phyloP scores from a whole-genome alignment of 768 basidiomycete genomes.

The Coprinopsis sp. region DNA sequence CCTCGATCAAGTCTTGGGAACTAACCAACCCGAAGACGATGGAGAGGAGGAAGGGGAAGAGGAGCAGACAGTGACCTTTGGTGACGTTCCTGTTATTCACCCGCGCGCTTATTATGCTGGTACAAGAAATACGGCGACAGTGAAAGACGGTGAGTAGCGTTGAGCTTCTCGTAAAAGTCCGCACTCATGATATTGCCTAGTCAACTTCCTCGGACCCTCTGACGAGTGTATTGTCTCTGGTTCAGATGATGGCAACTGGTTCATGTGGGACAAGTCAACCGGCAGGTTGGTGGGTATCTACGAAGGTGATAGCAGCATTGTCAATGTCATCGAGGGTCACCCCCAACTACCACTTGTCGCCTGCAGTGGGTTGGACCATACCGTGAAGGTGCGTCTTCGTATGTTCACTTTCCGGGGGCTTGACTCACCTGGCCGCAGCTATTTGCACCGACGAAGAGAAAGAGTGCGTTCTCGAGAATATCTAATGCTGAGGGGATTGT shows the following conservation, averaged over 20 bases:
- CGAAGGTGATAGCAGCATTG: slow-evolving; percentile 77
- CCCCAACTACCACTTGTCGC: slow-evolving; percentile 77
- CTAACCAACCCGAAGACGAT: slow-evolving; percentile 8
- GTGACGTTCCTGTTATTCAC: slow-evolving; percentile 48
- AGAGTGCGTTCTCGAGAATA: slow-evolving; percentile 52
- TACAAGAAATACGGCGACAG: slow-evolving; percentile 73
- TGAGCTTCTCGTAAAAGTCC: background rate
- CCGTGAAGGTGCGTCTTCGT: slow-evolving; percentile 60
- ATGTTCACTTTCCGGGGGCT: background rate
- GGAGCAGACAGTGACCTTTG: too few relatives aligned
- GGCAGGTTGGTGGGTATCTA: slow-evolving; percentile 68
- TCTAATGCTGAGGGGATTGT: slow-evolving; percentile 51
- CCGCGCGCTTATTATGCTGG: slow-evolving; percentile 65
- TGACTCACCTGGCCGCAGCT: slow-evolving; percentile 35
- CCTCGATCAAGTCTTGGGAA: background rate
- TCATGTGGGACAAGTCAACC: slow-evolving; percentile 75
- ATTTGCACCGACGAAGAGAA: slow-evolving; percentile 52
- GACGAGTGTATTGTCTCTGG: slow-evolving; percentile 81
- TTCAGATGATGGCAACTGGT: slow-evolving; percentile 84
- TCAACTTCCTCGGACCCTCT: slow-evolving; percentile 76
- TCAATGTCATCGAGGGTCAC: slow-evolving; percentile 86
- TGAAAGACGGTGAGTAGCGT: slow-evolving; percentile 71
- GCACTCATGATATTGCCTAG: slow-evolving; percentile 30
- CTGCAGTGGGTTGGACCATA: slow-evolving; percentile 81
- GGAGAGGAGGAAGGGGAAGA: slow-evolving; percentile 9